These are phyloP conservation scores for Pseudonectria buxi DNA, from an alignment of 2,329 filamentous ascomycete species.

Conservation along the genomic window DNA sequence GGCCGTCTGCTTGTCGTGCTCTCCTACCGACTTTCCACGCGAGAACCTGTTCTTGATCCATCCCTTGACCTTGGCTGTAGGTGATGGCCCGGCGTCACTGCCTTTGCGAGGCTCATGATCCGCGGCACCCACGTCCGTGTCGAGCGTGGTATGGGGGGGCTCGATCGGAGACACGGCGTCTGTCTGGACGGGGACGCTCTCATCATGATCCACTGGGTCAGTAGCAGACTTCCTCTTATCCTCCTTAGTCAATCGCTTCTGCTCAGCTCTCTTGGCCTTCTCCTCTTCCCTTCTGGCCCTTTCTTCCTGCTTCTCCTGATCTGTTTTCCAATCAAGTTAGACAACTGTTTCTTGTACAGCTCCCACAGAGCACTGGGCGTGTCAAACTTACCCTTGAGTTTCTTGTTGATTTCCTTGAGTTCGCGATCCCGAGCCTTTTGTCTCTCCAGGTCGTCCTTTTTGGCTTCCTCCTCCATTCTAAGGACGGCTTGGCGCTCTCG, in stretches of 20 bases:
- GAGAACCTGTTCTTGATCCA: conserved; percentile 52
- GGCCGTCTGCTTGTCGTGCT: conserved; percentile 28
- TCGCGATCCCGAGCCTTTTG: conserved; percentile 46
- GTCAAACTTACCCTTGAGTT: conserved; percentile 49
- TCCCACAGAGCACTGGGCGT: not conserved
- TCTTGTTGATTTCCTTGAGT: conserved; percentile 45
- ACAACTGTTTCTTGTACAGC: conserved; percentile 8
- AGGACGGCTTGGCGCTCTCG: conserved; percentile 61
- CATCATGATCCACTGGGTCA: conserved; percentile 10
- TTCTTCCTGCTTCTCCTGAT: conserved; percentile 39
- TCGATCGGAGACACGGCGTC: conserved; percentile 3
- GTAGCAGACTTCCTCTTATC: conserved; percentile 43
- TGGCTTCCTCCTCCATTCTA: conserved; percentile 52
- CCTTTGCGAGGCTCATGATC: conserved; percentile 13
- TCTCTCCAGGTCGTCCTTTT: conserved; percentile 43
- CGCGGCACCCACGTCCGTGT: conserved; percentile 11
- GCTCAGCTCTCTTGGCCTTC: conserved; percentile 45
- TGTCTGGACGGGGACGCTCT: conserved; percentile 3
- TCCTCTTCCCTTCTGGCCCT: conserved; percentile 44
- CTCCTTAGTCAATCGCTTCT: conserved; percentile 43
- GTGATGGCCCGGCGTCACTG: conserved; percentile 21
- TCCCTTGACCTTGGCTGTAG: conserved; percentile 39
- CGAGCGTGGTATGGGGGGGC: conserved; percentile 2
- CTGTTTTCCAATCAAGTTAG: conserved; percentile 18
- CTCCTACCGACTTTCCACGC: conserved; percentile 33